phyloP scores from a whole-genome alignment of 805 yeast genomes.

The Saccharomycopsis sp. region DNA sequence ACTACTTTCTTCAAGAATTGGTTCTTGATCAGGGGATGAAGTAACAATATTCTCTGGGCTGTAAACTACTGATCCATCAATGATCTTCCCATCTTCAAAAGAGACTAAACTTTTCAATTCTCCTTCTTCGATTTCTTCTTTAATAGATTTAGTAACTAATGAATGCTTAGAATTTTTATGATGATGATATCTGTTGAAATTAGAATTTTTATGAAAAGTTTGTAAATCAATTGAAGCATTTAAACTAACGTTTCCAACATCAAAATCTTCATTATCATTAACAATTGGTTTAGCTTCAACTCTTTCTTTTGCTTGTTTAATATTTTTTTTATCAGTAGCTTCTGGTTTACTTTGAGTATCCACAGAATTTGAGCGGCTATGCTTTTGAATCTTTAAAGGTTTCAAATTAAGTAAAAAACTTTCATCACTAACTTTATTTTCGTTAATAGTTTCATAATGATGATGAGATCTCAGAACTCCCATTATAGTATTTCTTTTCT shows the following conservation, averaged over 20 bases:
- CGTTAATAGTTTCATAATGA: not conserved
- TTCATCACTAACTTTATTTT: conserved; percentile 1
- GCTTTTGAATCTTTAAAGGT: conserved; percentile 13
- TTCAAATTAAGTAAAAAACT: conserved; percentile 6
- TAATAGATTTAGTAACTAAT: not conserved
- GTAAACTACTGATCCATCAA: not conserved
- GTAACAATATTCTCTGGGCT: not conserved
- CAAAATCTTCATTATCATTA: not conserved
- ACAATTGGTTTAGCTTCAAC: not conserved
- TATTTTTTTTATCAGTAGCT: no score
- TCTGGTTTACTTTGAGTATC: not conserved
- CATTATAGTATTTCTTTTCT: conserved; percentile 8
- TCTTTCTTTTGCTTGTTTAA: no score
- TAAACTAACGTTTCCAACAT: conserved; percentile 11
- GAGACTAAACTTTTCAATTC: not conserved
- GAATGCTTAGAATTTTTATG: not conserved
- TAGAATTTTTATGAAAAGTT: not conserved
- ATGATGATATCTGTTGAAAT: not conserved
- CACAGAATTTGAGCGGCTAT: not conserved
- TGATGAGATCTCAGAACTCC: conserved; percentile 1
- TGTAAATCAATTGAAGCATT: conserved; percentile 10
- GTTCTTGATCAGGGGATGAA: not conserved
- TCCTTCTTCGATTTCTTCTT: not conserved
- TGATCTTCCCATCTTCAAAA: not conserved
- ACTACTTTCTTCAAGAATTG: no score